These are phyloP conservation scores for Erodium texanum DNA, from an alignment of 441 rosid species.

Conservation along the genomic window DNA sequence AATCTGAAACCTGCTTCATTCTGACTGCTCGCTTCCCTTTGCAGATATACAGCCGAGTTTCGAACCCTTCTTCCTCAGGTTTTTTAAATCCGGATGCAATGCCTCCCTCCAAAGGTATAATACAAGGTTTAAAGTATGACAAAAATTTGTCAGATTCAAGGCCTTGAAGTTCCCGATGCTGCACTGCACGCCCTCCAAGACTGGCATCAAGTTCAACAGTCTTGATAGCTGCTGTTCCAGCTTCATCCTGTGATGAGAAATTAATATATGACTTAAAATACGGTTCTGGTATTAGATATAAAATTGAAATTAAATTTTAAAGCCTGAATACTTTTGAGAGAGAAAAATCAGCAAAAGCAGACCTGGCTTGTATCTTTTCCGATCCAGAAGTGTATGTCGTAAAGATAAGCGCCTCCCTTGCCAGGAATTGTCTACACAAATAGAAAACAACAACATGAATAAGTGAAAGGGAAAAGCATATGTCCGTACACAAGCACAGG, in stretches of 20 bases:
- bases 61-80: conserved; percentile 77
- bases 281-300: background rate
- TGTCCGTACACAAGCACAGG: background rate
- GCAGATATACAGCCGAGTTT: conserved; percentile 81
- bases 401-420: conserved; percentile 80
- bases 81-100: conserved; percentile 86
- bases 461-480: background rate
- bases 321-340: background rate
- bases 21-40: conserved; percentile 81
- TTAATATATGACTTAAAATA: background rate
- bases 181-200: conserved; percentile 98
- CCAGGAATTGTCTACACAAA: conserved; percentile 58
- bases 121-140: conserved; percentile 95
- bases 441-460: background rate
- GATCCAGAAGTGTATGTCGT: conserved; percentile 96
- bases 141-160: conserved; percentile 93
- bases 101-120: conserved; percentile 94
- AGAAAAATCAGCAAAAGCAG: conserved; percentile 15
- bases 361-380: conserved; percentile 99
- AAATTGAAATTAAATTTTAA: background rate
- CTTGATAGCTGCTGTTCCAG: conserved; percentile 96
- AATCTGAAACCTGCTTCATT: conserved; percentile 73
- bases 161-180: conserved; percentile 94
- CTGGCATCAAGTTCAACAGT: conserved; percentile 89
- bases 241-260: conserved; percentile 61